These are phyloP conservation scores for Diplodia intermedia DNA, from an alignment of 2,329 filamentous ascomycete species.

Conservation along the genomic window DNA sequence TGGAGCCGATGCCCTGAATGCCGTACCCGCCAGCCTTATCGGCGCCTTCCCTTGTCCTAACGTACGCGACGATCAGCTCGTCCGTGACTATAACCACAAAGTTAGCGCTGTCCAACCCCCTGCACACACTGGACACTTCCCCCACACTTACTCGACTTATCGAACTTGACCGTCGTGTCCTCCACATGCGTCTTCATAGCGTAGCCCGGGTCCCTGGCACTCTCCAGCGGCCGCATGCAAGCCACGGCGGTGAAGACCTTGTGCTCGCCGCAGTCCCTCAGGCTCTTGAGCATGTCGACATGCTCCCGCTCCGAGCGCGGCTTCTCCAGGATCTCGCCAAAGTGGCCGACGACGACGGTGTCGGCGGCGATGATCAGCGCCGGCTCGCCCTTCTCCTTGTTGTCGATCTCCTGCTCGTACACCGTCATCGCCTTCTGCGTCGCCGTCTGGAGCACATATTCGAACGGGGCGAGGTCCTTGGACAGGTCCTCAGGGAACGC, in stretches of 20 bases:
- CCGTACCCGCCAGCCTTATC: constrained; percentile 98
- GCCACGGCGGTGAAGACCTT: constrained; percentile 86
- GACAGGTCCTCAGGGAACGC: constrained; percentile 83
- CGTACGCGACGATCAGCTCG: constrained; percentile 81
- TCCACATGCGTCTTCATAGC: constrained; percentile 80
- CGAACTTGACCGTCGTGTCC: constrained; percentile 91
- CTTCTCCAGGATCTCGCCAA: constrained; percentile 87
- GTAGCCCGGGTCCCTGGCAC: constrained; percentile 85
- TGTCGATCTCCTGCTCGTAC: constrained; percentile 65
- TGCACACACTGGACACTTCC: not conserved
- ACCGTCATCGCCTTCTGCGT: constrained; percentile 82
- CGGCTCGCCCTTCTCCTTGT: constrained; percentile 69
- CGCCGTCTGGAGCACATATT: constrained; percentile 90
- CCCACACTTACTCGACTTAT: constrained; percentile 57
- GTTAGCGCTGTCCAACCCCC: not conserved
- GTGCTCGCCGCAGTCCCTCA: constrained; percentile 79
- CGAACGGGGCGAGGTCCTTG: constrained; percentile 79
- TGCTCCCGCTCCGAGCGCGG: constrained; percentile 83
- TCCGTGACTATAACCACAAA: constrained; percentile 65
- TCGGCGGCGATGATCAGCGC: constrained; percentile 88
- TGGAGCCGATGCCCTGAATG: constrained; percentile 84
- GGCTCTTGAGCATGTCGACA: constrained; percentile 78
- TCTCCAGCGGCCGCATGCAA: constrained; percentile 80
- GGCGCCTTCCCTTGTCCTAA: constrained; percentile 84
- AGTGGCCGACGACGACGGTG: constrained; percentile 80